A percentile compares a stretch with the other conserved stretches of the same genome.
These are phyloP conservation scores for Psilocybe subaeruginosa DNA, from an alignment of 768 basidiomycete genomes.

Conservation along the genomic window DNA sequence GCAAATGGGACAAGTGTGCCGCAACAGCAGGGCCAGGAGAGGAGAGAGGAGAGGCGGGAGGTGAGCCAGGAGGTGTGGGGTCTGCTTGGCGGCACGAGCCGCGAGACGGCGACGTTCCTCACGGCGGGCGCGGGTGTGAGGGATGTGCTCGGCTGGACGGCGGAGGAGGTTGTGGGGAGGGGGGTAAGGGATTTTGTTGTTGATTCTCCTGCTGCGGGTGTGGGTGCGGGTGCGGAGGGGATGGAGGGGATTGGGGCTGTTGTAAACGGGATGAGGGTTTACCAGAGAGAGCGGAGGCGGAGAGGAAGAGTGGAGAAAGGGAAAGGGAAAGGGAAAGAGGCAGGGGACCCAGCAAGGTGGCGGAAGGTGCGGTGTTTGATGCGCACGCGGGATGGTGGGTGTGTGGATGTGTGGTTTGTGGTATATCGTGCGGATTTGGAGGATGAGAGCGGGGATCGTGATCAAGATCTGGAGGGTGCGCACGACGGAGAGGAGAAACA, in stretches of 20 bases:
- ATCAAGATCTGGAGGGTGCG: background rate
- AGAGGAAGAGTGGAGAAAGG: background rate
- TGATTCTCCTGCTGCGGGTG: conserved; percentile 10
- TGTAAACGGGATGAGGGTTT: too few relatives aligned
- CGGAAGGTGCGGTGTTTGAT: conserved; percentile 37
- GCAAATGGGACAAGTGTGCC: conserved; percentile 3
- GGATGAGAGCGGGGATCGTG: conserved; percentile 15
- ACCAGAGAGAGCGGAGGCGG: background rate
- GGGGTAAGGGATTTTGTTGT: conserved; percentile 40
- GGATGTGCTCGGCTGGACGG: conserved; percentile 69
- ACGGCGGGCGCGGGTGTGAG: conserved; percentile 51
- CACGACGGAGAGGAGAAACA: conserved; percentile 1
- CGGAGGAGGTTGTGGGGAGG: conserved; percentile 55
- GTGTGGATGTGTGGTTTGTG: conserved; percentile 28
- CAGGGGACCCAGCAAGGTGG: conserved; percentile 16
- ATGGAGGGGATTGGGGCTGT: too few relatives aligned
- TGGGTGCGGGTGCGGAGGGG: background rate
- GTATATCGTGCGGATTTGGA: conserved; percentile 31
- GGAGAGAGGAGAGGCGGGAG: conserved; percentile 11
- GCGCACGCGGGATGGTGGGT: conserved; percentile 37
- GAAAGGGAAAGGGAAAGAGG: background rate
- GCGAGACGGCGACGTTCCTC: conserved; percentile 40
- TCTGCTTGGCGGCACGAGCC: conserved; percentile 43
- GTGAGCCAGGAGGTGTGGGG: conserved; percentile 56
- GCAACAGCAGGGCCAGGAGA: background rate